Evolutionary conservation across 768 basidiomycete species (phyloP), one percentile per base, ranked within the genome.

Genomic region (Hypholoma sublateritium): DNA sequence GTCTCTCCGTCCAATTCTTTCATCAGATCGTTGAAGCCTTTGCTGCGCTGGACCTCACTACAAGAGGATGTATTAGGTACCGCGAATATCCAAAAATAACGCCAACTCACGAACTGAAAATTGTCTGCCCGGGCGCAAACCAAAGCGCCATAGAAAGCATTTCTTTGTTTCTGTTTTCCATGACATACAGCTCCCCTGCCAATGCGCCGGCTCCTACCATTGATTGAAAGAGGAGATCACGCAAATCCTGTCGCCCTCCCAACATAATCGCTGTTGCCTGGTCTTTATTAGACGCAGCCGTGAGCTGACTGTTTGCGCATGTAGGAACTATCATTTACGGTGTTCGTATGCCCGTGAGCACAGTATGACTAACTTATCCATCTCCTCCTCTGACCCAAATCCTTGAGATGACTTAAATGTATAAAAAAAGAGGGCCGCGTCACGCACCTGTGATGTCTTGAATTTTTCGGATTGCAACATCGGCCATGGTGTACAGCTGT

Each of bases 1-100:
- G 53, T 54, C n/a, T 54, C 42, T 35, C 22, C 53, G 13, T 54
- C 53, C 41, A 54, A n/a, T 35, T 54, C 34, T 17, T 35, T 54
- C 53, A 54, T 54, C 16, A 54, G 35, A 21, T 54, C n/a, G 35
- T 54, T 46, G n/a, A 34, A 54, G 4, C 53, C 53, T 21, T 43
- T 24, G 12, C 28, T 44, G 7, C 43, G 53, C 41, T 54, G 39
- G 7, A 43, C 28, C 19, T 54, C 34, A 35, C 53, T 54, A 5
- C 22, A 8, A 12, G 13, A 21, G 19, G 12, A 1, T 7, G 19
- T 44, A 21, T 12, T 17, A 2, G 19, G 7, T 9, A 21, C 4
- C 17, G n/a, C 8, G 5, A 17, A 44, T 17, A 19, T 2, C 19
- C 22, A 9, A 12, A 5, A 19, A 43, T 9, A 22, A 3, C 19